Evolutionary conservation across 306 rosid genomes (phyloP).

Genomic region (Cicer cuneatum): DNA sequence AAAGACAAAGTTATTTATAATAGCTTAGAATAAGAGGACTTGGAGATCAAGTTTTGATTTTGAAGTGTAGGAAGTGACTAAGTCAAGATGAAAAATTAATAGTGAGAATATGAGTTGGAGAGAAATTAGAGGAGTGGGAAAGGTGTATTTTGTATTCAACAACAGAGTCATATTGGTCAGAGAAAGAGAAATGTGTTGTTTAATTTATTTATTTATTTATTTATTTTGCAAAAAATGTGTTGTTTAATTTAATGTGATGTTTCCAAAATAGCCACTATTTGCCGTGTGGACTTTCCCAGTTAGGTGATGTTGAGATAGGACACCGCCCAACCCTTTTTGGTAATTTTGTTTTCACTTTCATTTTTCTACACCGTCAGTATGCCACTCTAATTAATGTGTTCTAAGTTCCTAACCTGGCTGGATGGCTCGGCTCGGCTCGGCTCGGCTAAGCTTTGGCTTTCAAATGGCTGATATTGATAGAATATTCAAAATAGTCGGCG

Average conservation of each 20-base stretch:
- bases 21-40: constrained; percentile 30
- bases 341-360: constrained; percentile 26
- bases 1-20: constrained; percentile 38
- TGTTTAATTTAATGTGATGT: too few species aligned
- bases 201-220: not conserved
- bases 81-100: constrained; percentile 43
- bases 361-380: constrained; percentile 47
- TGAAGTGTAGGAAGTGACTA: not conserved
- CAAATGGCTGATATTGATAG: not conserved
- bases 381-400: constrained; percentile 27
- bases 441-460: not conserved
- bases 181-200: not conserved
- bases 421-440: not conserved
- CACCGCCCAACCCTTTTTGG: constrained; percentile 44
- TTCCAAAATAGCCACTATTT: not conserved
- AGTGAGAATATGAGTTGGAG: not conserved
- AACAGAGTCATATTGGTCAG: not conserved
- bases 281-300: constrained; percentile 49
- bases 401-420: not conserved
- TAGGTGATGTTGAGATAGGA: constrained; percentile 45
- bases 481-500: not conserved
- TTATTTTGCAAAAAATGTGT: too few species aligned
- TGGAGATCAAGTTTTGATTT: constrained; percentile 51
- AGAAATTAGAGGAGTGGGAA: not conserved
- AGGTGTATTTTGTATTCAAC: not conserved